These are phyloP conservation scores for Fusarium neocosmosporiellum DNA, from an alignment of 2,329 filamentous ascomycete genomes.

Conservation along the genomic window DNA sequence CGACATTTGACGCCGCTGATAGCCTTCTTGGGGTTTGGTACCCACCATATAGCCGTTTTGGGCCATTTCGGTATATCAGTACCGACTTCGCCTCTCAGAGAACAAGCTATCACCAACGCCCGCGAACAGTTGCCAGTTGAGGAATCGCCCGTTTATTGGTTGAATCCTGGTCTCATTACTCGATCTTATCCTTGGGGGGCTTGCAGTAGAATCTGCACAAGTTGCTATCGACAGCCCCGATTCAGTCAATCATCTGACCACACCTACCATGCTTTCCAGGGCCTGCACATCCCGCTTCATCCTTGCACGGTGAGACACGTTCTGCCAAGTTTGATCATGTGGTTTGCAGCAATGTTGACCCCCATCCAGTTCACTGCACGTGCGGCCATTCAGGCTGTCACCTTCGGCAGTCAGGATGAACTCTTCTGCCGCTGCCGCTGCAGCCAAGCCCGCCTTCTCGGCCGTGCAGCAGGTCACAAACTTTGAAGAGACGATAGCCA, in stretches of 20 bases:
- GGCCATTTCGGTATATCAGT: slow-evolving; percentile 20
- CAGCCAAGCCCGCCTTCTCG: slow-evolving; percentile 34
- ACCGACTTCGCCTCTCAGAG: not conserved
- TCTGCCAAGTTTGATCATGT: not conserved
- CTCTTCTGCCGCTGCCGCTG: slow-evolving; percentile 18
- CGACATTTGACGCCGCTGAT: slow-evolving; percentile 11
- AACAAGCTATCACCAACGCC: not conserved
- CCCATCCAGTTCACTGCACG: not conserved
- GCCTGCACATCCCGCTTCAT: not conserved
- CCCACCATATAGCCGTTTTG: not conserved
- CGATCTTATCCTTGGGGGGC: not conserved
- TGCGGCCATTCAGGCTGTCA: not conserved
- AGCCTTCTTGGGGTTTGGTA: not conserved
- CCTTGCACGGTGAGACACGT: not conserved
- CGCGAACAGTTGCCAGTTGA: not conserved
- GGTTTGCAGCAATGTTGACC: not conserved
- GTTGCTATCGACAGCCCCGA: not conserved
- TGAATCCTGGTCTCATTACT: not conserved
- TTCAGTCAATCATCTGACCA: not conserved
- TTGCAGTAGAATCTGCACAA: not conserved
- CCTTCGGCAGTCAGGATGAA: slow-evolving; percentile 13
- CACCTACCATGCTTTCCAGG: not conserved
- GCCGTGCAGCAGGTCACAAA: slow-evolving; percentile 37
- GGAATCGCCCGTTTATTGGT: not conserved
- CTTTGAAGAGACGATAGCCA: slow-evolving; percentile 39